Evolutionary conservation across 345 rosid genomes (phyloP).

Genomic region (Euclidium syriacum): DNA sequence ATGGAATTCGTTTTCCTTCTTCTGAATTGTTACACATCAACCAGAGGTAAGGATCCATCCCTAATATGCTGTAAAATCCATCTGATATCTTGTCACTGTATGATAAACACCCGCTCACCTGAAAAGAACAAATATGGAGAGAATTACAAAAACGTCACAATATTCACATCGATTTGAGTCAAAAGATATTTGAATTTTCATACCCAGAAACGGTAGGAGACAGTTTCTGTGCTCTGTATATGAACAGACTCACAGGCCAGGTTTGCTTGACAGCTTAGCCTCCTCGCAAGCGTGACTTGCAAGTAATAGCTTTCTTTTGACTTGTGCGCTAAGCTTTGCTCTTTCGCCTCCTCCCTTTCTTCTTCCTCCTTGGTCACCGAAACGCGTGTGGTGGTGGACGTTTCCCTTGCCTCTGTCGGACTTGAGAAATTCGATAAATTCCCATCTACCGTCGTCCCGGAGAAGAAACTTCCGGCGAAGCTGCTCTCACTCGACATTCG

Average conservation of each 20-base stretch:
- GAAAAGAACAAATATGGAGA: constrained; percentile 7
- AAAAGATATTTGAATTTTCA: not conserved
- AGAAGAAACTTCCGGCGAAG: constrained; percentile 73
- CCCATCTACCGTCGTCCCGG: constrained; percentile 74
- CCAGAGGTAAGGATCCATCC: constrained; percentile 96
- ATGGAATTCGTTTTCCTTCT: constrained; percentile 63
- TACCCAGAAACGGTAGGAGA: constrained; percentile 94
- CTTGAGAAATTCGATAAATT: constrained; percentile 29
- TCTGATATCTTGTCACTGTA: constrained; percentile 78
- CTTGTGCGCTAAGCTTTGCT: constrained; percentile 38
- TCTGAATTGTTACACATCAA: constrained; percentile 70
- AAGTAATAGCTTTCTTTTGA: constrained; percentile 56
- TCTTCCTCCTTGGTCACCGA: constrained; percentile 38
- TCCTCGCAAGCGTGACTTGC: constrained; percentile 74
- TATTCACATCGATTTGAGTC: not conserved
- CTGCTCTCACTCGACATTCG: constrained; percentile 85
- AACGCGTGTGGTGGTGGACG: constrained; percentile 30
- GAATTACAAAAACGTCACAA: not conserved
- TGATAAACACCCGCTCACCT: constrained; percentile 91
- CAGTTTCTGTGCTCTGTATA: constrained; percentile 43
- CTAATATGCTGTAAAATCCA: constrained; percentile 89
- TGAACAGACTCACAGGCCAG: constrained; percentile 41
- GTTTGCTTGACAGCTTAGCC: constrained; percentile 60
- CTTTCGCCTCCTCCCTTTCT: constrained; percentile 30
- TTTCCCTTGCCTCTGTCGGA: constrained; percentile 44